Percentiles rank a stretch among this genome's conserved stretches.
These are phyloP conservation scores for Clarireedia monteithiana DNA, from an alignment of 2,329 filamentous ascomycete species.

Conservation along the genomic window DNA sequence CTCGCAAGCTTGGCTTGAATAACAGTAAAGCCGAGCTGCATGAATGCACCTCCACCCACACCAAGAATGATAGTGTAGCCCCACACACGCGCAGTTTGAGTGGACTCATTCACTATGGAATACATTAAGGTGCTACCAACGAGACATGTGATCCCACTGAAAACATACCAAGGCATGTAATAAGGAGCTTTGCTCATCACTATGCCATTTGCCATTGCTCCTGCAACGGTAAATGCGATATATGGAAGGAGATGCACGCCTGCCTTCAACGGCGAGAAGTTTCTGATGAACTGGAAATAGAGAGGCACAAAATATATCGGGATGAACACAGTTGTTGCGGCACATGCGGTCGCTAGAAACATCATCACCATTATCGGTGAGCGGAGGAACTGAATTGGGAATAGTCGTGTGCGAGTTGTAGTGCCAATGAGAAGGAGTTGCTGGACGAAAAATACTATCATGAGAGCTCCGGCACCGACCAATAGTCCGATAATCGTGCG, in stretches of 20 bases:
- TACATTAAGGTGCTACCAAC: neutral
- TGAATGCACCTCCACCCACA: neutral
- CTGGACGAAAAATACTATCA: conserved; percentile 4
- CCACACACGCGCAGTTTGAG: neutral
- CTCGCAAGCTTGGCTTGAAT: neutral
- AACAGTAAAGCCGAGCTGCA: conserved; percentile 23
- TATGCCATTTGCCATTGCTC: conserved; percentile 29
- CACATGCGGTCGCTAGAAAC: conserved; percentile 22
- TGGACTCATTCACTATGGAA: neutral
- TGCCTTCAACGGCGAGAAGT: conserved; percentile 37
- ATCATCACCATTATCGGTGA: conserved; percentile 13
- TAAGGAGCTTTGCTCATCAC: conserved; percentile 27
- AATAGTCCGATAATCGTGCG: conserved; percentile 20
- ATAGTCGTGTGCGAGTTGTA: conserved; percentile 10
- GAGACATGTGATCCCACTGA: conserved; percentile 21
- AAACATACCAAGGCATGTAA: conserved; percentile 29
- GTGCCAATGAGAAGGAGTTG: conserved; percentile 18
- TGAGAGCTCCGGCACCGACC: conserved; percentile 36
- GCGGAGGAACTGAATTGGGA: conserved; percentile 13
- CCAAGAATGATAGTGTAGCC: neutral
- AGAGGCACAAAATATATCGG: conserved; percentile 28
- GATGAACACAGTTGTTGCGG: conserved; percentile 32
- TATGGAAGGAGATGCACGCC: conserved; percentile 27
- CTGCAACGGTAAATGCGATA: neutral
- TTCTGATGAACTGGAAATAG: conserved; percentile 38